Evolutionary conservation across 2,329 filamentous ascomycete genomes (phyloP).

Genomic region (Metarhizium humberi): DNA sequence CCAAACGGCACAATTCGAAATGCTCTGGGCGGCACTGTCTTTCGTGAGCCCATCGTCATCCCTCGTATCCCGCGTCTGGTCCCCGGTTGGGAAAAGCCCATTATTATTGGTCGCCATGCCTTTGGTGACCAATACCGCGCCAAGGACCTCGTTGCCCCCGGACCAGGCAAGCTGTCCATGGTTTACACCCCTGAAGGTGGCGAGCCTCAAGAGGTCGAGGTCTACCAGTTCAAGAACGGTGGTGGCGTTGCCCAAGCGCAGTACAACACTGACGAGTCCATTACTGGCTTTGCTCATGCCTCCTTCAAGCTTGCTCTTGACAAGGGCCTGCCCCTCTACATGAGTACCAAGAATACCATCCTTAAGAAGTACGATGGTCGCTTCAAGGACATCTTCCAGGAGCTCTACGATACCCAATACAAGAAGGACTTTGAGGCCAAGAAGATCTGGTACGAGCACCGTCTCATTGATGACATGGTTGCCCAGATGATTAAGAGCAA

Average conservation of each 20-base stretch:
- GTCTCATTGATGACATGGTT: constrained; percentile 99
- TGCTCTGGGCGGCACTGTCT: constrained; percentile 82
- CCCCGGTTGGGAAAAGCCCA: constrained; percentile 96
- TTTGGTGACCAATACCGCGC: constrained; percentile 98
- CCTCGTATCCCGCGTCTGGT: constrained; percentile 86
- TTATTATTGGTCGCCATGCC: constrained; percentile 96
- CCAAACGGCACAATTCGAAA: constrained; percentile 86
- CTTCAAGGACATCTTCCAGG: constrained; percentile 99
- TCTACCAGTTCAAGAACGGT: constrained; percentile 78
- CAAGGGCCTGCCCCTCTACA: constrained; percentile 89
- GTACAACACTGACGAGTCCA: constrained; percentile 98
- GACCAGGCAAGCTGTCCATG: constrained; percentile 84
- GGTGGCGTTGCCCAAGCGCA: constrained; percentile 89
- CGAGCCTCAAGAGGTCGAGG: constrained; percentile 75
- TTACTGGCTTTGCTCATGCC: constrained; percentile 88
- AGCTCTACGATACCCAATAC: constrained; percentile 84
- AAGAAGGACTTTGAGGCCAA: constrained; percentile 81
- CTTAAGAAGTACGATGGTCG: constrained; percentile 97
- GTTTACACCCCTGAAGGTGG: constrained; percentile 84
- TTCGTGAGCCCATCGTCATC: constrained; percentile 98
- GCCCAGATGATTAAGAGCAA: constrained; percentile 99
- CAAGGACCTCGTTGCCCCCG: constrained; percentile 78
- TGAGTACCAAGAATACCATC: constrained; percentile 99
- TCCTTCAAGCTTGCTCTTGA: constrained; percentile 90
- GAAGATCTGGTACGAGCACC: constrained; percentile 98